Conservation (phyloP, 192 early-diverging fungal genomes). For the Obelidium mucronatum region DNA sequence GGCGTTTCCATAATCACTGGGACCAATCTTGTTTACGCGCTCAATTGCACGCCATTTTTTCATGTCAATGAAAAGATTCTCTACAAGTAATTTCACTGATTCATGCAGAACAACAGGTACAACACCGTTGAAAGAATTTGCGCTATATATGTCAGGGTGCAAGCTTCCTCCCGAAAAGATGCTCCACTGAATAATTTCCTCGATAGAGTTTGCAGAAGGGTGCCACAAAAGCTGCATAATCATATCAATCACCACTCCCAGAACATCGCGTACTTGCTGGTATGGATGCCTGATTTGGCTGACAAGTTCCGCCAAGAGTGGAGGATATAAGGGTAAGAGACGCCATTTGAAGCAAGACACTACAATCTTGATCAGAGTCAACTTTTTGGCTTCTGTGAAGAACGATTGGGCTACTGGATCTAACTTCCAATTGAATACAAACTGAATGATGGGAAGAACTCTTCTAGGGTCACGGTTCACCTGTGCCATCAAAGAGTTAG, state of each 20-base stretch:
- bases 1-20: slow-evolving; percentile 72
- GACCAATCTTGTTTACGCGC: background rate
- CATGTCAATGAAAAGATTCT: slow-evolving; percentile 4
- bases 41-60: slow-evolving; percentile 4
- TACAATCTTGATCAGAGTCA: slow-evolving; percentile 70
- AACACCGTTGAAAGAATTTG: background rate
- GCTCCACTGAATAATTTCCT: slow-evolving; percentile 26
- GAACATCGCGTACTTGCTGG: slow-evolving; percentile 84
- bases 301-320: slow-evolving; percentile 59
- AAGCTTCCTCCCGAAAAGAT: background rate
- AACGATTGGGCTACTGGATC: slow-evolving; percentile 83
- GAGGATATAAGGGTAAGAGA: slow-evolving; percentile 42
- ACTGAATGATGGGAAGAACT: slow-evolving; percentile 73
- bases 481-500: background rate
- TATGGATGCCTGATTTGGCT: slow-evolving; percentile 79
- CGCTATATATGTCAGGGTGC: background rate
- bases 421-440: slow-evolving; percentile 68
- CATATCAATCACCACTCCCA: slow-evolving; percentile 69
- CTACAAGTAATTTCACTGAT: background rate
- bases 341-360: slow-evolving; percentile 77
- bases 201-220: slow-evolving; percentile 26
- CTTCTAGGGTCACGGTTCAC: slow-evolving; percentile 82
- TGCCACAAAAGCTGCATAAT: slow-evolving; percentile 28
- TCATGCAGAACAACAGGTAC: background rate
- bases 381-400: slow-evolving; percentile 83